Conservation (phyloP, 106 monocot species). For the Amphibolis antarctica region DNA sequence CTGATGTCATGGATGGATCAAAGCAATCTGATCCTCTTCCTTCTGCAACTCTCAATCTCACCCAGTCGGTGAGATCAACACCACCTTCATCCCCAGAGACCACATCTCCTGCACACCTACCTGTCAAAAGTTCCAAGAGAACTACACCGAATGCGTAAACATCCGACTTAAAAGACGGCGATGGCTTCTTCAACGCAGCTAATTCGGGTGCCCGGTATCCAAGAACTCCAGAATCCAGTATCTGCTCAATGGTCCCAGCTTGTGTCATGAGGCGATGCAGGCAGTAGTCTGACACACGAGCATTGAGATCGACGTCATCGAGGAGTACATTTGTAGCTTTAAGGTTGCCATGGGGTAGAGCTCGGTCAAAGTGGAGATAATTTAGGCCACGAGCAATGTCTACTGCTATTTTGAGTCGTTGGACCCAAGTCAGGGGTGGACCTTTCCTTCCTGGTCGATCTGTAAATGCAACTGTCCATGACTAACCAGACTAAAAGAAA, state of each 20-base stretch:
- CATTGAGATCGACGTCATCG: conserved; percentile 83
- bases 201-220: conserved; percentile 91
- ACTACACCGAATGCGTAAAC: conserved; percentile 83
- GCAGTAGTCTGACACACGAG: conserved; percentile 81
- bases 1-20: conserved; percentile 42
- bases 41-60: conserved; percentile 65
- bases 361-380: conserved; percentile 92
- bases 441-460: conserved; percentile 90
- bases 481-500: not conserved
- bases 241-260: conserved; percentile 65
- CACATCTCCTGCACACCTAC: conserved; percentile 81
- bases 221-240: conserved; percentile 54
- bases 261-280: conserved; percentile 95
- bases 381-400: conserved; percentile 91
- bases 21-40: conserved; percentile 77
- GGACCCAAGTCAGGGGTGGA: conserved; percentile 73
- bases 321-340: conserved; percentile 82
- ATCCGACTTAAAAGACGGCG: conserved; percentile 79
- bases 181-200: conserved; percentile 62
- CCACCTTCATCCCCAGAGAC: conserved; percentile 73
- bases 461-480: conserved; percentile 16
- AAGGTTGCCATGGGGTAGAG: conserved; percentile 85
- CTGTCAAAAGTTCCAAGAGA: conserved; percentile 76
- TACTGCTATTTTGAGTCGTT: conserved; percentile 79
- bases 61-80: conserved; percentile 75